phyloP scores from a whole-genome alignment of 441 rosid species.

The Jatropha podagrica region DNA sequence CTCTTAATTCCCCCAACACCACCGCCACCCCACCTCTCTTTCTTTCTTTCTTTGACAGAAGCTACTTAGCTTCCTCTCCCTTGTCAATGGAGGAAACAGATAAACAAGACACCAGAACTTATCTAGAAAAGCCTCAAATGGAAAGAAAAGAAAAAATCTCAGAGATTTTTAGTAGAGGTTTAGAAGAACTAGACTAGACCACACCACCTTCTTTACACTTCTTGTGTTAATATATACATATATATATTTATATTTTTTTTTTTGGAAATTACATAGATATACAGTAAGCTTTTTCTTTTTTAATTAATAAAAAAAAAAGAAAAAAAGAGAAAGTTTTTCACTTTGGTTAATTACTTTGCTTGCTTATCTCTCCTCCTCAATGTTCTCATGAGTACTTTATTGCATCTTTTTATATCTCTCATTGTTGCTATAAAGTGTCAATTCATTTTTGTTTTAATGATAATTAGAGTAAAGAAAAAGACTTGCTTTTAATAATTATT shows the following conservation, averaged over 20 bases:
- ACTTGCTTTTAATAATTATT: conserved; percentile 26
- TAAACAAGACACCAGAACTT: conserved; percentile 10
- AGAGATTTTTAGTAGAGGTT: conserved; percentile 27
- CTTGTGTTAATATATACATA: not conserved
- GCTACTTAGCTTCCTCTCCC: conserved; percentile 35
- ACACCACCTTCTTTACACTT: conserved; percentile 65
- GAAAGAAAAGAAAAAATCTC: not conserved
- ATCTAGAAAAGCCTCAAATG: not conserved
- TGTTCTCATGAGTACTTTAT: not conserved
- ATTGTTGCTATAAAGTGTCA: conserved; percentile 27
- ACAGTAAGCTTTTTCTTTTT: conserved; percentile 10
- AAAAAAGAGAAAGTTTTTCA: conserved; percentile 24
- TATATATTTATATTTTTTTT: conserved; percentile 32
- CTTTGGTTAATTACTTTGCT: conserved; percentile 33
- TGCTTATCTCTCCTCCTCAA: conserved; percentile 22
- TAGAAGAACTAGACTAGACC: conserved; percentile 47
- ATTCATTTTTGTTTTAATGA: conserved; percentile 26
- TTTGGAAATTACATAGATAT: conserved; percentile 15
- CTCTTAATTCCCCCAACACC: conserved; percentile 26
- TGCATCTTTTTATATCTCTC: conserved; percentile 38
- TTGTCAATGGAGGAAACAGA: conserved; percentile 20
- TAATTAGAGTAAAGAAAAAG: conserved; percentile 21
- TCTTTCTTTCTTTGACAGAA: conserved; percentile 4
- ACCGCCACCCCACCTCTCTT: conserved; percentile 24
- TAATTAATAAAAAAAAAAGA: not conserved